Percentiles rank a stretch among this genome's conserved stretches.
Evolutionary conservation across 129 eudicot species (phyloP).

Genomic region (Ambrosia trifida): DNA sequence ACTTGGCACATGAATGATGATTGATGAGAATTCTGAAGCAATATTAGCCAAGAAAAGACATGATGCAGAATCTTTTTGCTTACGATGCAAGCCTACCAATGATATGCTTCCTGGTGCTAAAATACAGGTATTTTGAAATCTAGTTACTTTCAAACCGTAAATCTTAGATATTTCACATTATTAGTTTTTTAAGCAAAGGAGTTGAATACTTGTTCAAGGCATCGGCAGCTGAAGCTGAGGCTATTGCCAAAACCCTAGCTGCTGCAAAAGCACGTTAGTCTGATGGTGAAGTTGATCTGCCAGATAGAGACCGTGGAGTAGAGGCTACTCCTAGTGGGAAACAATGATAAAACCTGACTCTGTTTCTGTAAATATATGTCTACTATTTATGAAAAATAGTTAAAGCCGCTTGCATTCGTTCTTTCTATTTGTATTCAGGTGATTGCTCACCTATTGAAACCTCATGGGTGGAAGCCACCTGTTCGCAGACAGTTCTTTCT

Average conservation of each 20-base stretch:
- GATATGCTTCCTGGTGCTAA: no score
- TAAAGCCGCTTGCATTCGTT: background rate
- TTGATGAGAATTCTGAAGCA: no score
- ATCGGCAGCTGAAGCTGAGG: constrained; percentile 99
- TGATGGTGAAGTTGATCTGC: constrained; percentile 92
- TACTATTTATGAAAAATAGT: background rate
- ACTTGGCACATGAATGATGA: no score
- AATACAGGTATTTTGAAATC: no score
- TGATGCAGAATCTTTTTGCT: no score
- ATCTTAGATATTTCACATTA: no score
- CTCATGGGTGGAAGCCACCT: constrained; percentile 99
- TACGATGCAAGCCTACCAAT: no score
- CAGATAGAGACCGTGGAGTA: constrained; percentile 96
- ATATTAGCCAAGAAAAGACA: no score
- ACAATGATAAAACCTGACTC: constrained; percentile 90
- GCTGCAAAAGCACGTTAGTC: constrained; percentile 98
- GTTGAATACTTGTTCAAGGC: constrained; percentile 79
- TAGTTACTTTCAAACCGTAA: no score
- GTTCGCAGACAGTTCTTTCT: constrained; percentile 93
- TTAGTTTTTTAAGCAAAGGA: no score
- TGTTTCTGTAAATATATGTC: constrained; percentile 18
- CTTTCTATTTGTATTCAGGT: constrained; percentile 48
- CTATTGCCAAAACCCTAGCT: constrained; percentile 88
- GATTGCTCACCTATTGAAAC: constrained; percentile 84
- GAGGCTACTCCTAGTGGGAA: constrained; percentile 99